Evolutionary conservation across 176 grass and related monocot genomes (phyloP), one percentile per base, ranked within the genome.

Genomic region (Triticum turgidum): DNA sequence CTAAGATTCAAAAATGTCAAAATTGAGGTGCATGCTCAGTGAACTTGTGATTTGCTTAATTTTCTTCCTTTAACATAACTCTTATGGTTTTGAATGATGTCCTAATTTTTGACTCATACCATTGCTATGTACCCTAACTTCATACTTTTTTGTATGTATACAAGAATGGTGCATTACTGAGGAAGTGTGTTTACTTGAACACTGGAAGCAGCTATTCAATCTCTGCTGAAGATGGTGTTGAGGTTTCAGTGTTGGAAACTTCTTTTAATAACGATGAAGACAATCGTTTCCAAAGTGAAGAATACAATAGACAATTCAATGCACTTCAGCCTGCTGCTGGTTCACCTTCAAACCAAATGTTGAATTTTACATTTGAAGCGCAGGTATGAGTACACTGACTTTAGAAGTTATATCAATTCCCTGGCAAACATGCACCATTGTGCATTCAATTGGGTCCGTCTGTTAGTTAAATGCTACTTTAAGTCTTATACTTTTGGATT

Each of bases 1-100:
- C 90, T 98, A 63, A 79, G 90, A n/a, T 98, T 98, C 82, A 94
- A 91, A 87, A 96, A 98, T 89, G 90, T 98, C 52, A 98, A 98
- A 91, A 94, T 98, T 92, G 93, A 95, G 96, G 96, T 98, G 89
- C 54, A 47, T 91, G 68, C 51, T 91, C 45, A 73, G 3, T 83
- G 15, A 61, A 79, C 45, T 61, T 68, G 3, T 66, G 59, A 66
- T 83, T 86, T n/a, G 17, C 65, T 79, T 63, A 78, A 56, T 87
- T 87, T 22, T 73, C 58, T 35, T 61, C 3, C 11, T 82, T 86
- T 17, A 30, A 18, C 6, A 15, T 6, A 85, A 44, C 73, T 88
- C 22, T 77, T 69, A 17, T 66, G 56, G 30, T 38, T 21, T 79
- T 68, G 44, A 3, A n/a, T 38, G 56, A 65, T 79, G 54, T 47